Percentiles rank a stretch among this genome's conserved stretches.
Evolutionary conservation across 371 early-diverging fungal genomes (phyloP).

Genomic region (Haplosporangium sp.): DNA sequence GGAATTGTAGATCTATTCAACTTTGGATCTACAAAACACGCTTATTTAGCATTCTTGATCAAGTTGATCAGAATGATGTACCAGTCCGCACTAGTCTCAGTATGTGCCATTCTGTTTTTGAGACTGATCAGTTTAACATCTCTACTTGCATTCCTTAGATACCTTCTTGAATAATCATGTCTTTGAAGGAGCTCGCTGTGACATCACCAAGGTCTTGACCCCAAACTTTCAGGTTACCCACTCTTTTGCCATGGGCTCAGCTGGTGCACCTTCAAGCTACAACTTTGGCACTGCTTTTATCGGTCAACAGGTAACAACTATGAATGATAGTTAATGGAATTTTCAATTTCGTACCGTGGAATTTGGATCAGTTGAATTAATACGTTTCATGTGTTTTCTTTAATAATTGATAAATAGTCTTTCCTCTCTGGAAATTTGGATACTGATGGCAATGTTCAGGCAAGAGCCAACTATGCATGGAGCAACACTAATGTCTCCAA

Average conservation of each 20-base stretch:
- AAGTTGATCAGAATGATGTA: too few species aligned
- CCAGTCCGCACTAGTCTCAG: too few species aligned
- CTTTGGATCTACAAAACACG: too few species aligned
- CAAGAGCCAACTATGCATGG: slow-evolving; percentile 78
- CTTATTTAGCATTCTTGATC: too few species aligned
- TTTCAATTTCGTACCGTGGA: not conserved
- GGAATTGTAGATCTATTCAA: too few species aligned
- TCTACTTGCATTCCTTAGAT: slow-evolving; percentile 56
- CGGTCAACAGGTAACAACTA: slow-evolving; percentile 57
- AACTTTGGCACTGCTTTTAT: slow-evolving; percentile 39
- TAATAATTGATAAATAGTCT: slow-evolving; percentile 51
- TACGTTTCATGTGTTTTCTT: not conserved
- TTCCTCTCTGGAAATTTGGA: slow-evolving; percentile 94
- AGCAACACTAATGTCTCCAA: slow-evolving; percentile 73
- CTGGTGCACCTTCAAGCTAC: slow-evolving; percentile 86
- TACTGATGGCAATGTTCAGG: slow-evolving; percentile 84
- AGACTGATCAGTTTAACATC: too few species aligned
- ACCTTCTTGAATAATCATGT: slow-evolving; percentile 83
- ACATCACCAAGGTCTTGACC: slow-evolving; percentile 90
- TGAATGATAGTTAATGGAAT: too few species aligned
- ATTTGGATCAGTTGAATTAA: not conserved
- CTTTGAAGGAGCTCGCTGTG: slow-evolving; percentile 96
- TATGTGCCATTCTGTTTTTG: too few species aligned
- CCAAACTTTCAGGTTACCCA: slow-evolving; percentile 95
- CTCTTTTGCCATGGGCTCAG: slow-evolving; percentile 89